phyloP scores from a whole-genome alignment of 352 stramenopile species.

The Chrysophaeum taylorii region DNA sequence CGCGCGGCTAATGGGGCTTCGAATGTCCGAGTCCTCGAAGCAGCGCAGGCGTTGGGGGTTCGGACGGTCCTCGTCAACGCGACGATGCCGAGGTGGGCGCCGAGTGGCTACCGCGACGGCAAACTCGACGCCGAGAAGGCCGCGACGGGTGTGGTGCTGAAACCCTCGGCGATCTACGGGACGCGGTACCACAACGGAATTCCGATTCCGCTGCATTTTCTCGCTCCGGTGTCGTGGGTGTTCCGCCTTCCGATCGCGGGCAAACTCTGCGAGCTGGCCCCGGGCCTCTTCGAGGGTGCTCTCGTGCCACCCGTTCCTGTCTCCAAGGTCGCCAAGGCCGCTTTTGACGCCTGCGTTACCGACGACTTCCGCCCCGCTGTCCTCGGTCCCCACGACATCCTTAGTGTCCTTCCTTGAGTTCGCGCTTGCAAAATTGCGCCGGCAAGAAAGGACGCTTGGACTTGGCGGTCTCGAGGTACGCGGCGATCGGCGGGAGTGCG shows the following conservation, averaged over 20 bases:
- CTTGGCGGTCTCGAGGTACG: too few species aligned
- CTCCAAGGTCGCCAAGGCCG: not conserved
- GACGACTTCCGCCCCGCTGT: not conserved
- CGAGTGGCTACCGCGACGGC: constrained; percentile 14
- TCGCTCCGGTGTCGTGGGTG: not conserved
- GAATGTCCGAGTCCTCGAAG: constrained; percentile 8
- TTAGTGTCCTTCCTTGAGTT: too few species aligned
- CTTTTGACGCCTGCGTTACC: not conserved
- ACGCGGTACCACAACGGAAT: constrained; percentile 8
- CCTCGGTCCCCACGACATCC: not conserved
- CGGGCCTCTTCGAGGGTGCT: not conserved
- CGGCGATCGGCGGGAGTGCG: too few species aligned
- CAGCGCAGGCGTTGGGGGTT: not conserved
- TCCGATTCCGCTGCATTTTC: not conserved
- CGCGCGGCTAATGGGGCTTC: constrained; percentile 11
- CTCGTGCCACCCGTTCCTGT: constrained; percentile 1
- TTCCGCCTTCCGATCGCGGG: not conserved
- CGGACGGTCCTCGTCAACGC: constrained; percentile 17
- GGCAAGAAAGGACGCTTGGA: too few species aligned
- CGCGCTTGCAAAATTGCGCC: too few species aligned
- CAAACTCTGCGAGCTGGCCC: not conserved
- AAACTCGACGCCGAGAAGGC: constrained; percentile 1
- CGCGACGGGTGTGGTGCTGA: constrained; percentile 1
- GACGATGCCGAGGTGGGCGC: constrained; percentile 19
- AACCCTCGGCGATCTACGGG: constrained; percentile 21